A percentile compares a stretch with the other conserved stretches of the same genome.
Evolutionary conservation across 768 basidiomycete species (phyloP).

Genomic region (Lactarius indigo): DNA sequence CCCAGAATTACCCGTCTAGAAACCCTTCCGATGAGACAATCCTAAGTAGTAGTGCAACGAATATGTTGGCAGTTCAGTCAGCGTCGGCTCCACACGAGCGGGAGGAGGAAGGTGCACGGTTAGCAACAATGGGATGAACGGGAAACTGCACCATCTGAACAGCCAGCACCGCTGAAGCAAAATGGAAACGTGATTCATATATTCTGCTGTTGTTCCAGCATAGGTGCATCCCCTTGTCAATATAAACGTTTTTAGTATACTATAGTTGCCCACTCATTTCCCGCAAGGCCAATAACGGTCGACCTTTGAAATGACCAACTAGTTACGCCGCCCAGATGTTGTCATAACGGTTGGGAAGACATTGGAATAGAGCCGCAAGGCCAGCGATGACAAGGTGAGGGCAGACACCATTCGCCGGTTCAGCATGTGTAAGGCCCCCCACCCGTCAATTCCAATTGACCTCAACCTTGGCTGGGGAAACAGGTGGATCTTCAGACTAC

Average conservation of each 20-base stretch:
- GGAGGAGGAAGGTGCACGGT: no score
- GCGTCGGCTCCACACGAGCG: no score
- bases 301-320: neutral
- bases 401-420: no score
- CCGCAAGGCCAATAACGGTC: neutral
- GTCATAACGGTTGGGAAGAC: neutral
- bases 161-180: neutral
- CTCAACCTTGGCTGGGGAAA: neutral
- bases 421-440: neutral
- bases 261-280: neutral
- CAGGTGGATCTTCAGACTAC: no score
- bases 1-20: neutral
- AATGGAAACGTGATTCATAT: neutral
- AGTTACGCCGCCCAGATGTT: neutral
- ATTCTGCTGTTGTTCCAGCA: neutral
- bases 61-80: neutral
- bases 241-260: neutral
- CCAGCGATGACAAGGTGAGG: neutral
- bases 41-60: no score
- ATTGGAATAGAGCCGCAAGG: neutral
- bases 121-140: neutral
- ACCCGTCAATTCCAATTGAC: neutral
- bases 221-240: neutral
- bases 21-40: neutral
- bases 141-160: neutral